Evolutionary conservation across 345 rosid species (phyloP).

Genomic region (Lumnitzera littorea): DNA sequence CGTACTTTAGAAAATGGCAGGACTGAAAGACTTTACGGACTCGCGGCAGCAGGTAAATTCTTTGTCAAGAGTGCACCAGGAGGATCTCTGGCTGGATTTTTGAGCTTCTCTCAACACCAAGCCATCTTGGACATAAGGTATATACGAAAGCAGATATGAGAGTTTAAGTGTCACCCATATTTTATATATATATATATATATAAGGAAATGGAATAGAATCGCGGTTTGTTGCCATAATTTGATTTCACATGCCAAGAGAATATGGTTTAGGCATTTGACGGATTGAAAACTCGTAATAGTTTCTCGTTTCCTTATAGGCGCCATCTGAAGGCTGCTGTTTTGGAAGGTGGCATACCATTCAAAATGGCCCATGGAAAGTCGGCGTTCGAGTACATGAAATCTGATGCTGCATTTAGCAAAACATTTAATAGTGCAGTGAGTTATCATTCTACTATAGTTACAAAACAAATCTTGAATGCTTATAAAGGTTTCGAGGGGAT

Average conservation of each 20-base stretch:
- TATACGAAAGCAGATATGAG: not conserved
- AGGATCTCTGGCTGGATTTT: constrained; percentile 6
- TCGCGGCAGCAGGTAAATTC: constrained; percentile 4
- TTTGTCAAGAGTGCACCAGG: constrained; percentile 2
- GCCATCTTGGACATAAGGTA: constrained; percentile 10
- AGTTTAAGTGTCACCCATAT: too few relatives aligned
- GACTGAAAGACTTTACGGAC: constrained; percentile 9
- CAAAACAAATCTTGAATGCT: constrained; percentile 2
- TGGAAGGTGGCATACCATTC: constrained; percentile 12
- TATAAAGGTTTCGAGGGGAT: constrained; percentile 7
- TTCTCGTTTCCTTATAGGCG: not conserved
- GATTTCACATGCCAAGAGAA: too few relatives aligned
- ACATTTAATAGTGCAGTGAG: constrained; percentile 9
- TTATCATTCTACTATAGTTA: constrained; percentile 3
- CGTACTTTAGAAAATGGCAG: not conserved
- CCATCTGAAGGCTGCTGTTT: constrained; percentile 2
- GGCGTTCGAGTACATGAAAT: constrained; percentile 7
- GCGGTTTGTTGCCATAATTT: too few relatives aligned
- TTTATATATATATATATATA: too few relatives aligned
- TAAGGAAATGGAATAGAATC: too few relatives aligned
- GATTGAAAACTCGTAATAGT: not conserved
- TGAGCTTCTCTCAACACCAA: constrained; percentile 6
- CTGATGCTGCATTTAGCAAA: constrained; percentile 1
- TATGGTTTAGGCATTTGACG: too few relatives aligned
- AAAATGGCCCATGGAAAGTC: constrained; percentile 7